Conservation (phyloP, 2,329 filamentous ascomycete species). For the Cladorrhinum sp. region DNA sequence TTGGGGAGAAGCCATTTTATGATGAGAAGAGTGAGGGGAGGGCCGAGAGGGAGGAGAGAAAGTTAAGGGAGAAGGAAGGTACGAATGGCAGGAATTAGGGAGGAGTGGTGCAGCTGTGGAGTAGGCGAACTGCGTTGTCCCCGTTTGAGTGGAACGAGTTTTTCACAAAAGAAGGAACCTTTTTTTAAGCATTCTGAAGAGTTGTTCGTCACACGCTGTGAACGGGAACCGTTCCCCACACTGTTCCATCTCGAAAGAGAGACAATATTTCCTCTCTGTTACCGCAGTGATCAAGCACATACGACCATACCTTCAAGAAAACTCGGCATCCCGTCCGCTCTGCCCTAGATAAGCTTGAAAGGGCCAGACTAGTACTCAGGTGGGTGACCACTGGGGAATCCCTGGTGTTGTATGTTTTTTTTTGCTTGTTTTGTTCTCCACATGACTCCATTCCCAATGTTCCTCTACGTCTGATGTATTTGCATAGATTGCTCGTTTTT, state of each 20-base stretch:
- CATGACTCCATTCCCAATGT: too few relatives aligned
- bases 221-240: too few relatives aligned
- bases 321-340: slow-evolving; percentile 8
- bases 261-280: not conserved
- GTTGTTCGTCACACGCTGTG: too few relatives aligned
- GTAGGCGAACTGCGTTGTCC: not conserved
- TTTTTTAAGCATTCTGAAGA: too few relatives aligned
- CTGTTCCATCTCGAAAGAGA: not conserved
- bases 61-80: not conserved
- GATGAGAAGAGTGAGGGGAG: slow-evolving; percentile 34
- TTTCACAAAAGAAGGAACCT: too few relatives aligned
- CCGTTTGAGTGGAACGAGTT: too few relatives aligned
- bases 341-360: slow-evolving; percentile 7
- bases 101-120: not conserved
- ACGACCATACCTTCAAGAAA: slow-evolving; percentile 4
- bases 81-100: not conserved
- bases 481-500: too few relatives aligned
- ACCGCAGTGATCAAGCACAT: not conserved
- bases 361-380: slow-evolving; percentile 6
- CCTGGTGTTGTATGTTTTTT: slow-evolving; percentile 9
- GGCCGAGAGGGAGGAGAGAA: slow-evolving; percentile 21
- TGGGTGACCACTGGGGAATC: slow-evolving; percentile 11
- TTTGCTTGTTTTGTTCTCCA: not conserved
- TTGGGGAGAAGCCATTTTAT: slow-evolving; percentile 36
- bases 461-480: too few relatives aligned